Evolutionary conservation across 768 basidiomycete genomes (phyloP).

Genomic region (Phaffia australis): DNA sequence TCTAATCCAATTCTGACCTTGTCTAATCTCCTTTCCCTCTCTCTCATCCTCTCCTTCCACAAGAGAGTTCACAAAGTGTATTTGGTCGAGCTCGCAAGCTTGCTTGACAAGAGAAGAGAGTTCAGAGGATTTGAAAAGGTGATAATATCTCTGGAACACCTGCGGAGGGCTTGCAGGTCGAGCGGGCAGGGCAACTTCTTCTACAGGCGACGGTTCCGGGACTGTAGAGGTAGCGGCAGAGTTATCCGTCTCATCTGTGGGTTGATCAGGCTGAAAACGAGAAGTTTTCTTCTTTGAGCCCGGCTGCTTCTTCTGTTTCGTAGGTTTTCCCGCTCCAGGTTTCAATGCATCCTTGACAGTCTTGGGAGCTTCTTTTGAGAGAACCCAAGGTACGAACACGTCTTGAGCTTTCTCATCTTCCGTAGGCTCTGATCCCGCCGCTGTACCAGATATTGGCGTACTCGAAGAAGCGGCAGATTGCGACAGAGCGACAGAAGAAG

Average conservation of each 20-base stretch:
- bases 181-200: not conserved
- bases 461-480: too few species aligned
- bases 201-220: not conserved
- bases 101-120: constrained; percentile 51
- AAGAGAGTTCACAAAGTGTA: constrained; percentile 42
- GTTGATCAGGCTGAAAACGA: not conserved
- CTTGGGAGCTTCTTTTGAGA: constrained; percentile 38
- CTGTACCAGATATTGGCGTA: too few species aligned
- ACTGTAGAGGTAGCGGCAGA: not conserved
- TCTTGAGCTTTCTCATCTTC: constrained; percentile 48
- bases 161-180: constrained; percentile 33
- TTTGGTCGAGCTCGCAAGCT: constrained; percentile 52
- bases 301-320: not conserved
- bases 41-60: not conserved
- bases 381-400: constrained; percentile 83
- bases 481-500: too few species aligned
- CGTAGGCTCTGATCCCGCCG: not conserved
- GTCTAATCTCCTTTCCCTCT: constrained; percentile 18
- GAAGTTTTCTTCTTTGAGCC: not conserved
- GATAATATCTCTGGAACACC: constrained; percentile 83
- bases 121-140: constrained; percentile 82
- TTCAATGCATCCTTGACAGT: constrained; percentile 26
- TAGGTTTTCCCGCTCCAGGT: constrained; percentile 3
- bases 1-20: constrained; percentile 48
- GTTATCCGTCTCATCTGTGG: not conserved